A percentile compares a stretch with the other conserved stretches of the same genome.
Evolutionary conservation across 495 filamentous ascomycete genomes (phyloP).

Genomic region (Aspergillus bertholletiae): DNA sequence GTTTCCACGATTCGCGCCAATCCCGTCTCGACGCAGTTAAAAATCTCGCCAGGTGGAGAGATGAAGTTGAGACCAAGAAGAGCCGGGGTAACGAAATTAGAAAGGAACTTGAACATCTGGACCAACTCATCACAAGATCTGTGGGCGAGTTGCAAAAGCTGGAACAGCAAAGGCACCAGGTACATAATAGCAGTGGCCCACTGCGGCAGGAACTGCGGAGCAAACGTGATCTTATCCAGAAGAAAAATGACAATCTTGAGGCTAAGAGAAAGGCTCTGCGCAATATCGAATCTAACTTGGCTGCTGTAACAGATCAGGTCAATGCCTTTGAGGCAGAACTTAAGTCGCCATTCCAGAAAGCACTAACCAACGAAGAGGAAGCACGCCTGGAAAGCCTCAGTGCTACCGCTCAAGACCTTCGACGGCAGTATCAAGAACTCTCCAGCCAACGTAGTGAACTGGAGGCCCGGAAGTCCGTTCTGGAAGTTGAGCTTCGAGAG

Average conservation of each 20-base stretch:
- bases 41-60: slow-evolving; percentile 68
- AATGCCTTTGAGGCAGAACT: slow-evolving; percentile 73
- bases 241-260: slow-evolving; percentile 70
- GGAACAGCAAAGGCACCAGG: slow-evolving; percentile 71
- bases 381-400: slow-evolving; percentile 69
- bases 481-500: slow-evolving; percentile 83
- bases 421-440: slow-evolving; percentile 69
- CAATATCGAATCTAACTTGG: slow-evolving; percentile 73
- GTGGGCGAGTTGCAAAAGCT: slow-evolving; percentile 78
- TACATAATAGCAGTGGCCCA: slow-evolving; percentile 80
- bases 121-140: slow-evolving; percentile 81
- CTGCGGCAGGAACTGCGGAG: slow-evolving; percentile 67
- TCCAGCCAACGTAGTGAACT: slow-evolving; percentile 71
- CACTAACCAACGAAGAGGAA: slow-evolving; percentile 79
- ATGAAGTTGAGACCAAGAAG: slow-evolving; percentile 65
- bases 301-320: slow-evolving; percentile 69
- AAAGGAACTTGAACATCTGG: slow-evolving; percentile 66
- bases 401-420: slow-evolving; percentile 64
- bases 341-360: slow-evolving; percentile 85
- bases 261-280: slow-evolving; percentile 63
- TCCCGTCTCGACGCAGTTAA: slow-evolving; percentile 83
- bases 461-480: slow-evolving; percentile 69
- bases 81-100: slow-evolving; percentile 56
- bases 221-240: slow-evolving; percentile 68
- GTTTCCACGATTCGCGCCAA: slow-evolving; percentile 77